These are phyloP conservation scores for Ramalina intermedia DNA, from an alignment of 495 filamentous ascomycete genomes.

Conservation along the genomic window DNA sequence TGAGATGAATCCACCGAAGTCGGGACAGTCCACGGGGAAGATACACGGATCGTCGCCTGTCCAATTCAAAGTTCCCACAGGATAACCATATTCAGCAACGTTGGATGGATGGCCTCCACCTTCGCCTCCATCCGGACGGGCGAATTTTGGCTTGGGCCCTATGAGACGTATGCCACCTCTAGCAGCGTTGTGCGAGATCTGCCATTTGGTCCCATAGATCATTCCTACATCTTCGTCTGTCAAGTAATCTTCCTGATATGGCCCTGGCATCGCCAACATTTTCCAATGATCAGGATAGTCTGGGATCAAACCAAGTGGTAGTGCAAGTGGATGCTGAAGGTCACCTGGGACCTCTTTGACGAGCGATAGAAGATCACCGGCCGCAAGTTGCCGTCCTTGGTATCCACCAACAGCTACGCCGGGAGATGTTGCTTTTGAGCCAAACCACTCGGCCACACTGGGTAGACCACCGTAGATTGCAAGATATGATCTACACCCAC, in stretches of 20 bases:
- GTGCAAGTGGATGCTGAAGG: constrained; percentile 11
- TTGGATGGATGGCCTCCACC: constrained; percentile 47
- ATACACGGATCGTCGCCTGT: constrained; percentile 44
- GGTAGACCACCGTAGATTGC: constrained; percentile 43
- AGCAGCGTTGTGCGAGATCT: constrained; percentile 43
- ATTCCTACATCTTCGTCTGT: constrained; percentile 36
- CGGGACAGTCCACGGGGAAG: constrained; percentile 42
- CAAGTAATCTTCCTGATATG: constrained; percentile 42
- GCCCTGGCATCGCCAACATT: constrained; percentile 40
- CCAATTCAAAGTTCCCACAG: constrained; percentile 39
- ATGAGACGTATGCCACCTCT: constrained; percentile 42
- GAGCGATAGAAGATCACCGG: constrained; percentile 36
- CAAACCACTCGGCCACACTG: constrained; percentile 39
- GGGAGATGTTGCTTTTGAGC: constrained; percentile 43
- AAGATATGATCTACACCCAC: constrained; percentile 43
- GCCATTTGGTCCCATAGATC: constrained; percentile 41
- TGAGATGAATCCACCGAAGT: constrained; percentile 44
- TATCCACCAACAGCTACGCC: constrained; percentile 42
- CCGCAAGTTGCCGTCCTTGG: constrained; percentile 38
- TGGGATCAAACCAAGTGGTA: constrained; percentile 29
- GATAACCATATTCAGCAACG: constrained; percentile 45
- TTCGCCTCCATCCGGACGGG: constrained; percentile 41
- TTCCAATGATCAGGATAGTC: constrained; percentile 31
- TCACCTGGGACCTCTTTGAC: constrained; percentile 18
- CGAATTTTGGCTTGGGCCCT: constrained; percentile 41